Conservation (phyloP, 495 filamentous ascomycete genomes). For the Xylaria nigripes region DNA sequence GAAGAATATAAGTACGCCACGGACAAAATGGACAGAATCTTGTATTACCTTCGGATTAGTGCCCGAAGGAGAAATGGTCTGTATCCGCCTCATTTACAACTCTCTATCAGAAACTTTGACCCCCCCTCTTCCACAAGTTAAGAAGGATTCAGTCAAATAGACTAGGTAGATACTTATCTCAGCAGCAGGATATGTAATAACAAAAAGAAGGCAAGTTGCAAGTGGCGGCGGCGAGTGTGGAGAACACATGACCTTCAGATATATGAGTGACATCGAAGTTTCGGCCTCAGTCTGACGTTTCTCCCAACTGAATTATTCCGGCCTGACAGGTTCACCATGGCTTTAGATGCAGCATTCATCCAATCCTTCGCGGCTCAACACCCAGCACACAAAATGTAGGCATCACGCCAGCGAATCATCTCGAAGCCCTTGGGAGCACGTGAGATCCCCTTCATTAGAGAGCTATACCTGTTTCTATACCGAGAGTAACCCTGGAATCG, state of each 20-base stretch:
- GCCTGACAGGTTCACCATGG: not conserved
- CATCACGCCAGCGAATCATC: no score
- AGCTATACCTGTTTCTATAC: no score
- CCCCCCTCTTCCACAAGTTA: no score
- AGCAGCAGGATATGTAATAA: slow-evolving; percentile 1
- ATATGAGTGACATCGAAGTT: not conserved
- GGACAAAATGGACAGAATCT: slow-evolving; percentile 23
- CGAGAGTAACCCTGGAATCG: no score
- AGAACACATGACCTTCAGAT: not conserved
- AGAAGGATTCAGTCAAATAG: no score
- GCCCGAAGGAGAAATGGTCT: slow-evolving; percentile 14
- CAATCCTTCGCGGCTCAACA: no score
- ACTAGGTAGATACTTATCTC: no score
- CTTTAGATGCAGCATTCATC: not conserved
- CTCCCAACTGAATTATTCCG: not conserved
- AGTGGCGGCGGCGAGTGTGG: not conserved
- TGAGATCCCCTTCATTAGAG: no score
- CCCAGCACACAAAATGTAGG: no score
- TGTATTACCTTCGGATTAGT: slow-evolving; percentile 18
- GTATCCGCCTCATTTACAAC: slow-evolving; percentile 29
- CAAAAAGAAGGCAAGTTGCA: not conserved
- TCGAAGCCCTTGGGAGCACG: no score
- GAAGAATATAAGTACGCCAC: slow-evolving; percentile 15
- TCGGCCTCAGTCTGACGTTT: not conserved
- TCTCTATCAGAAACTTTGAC: no score